Evolutionary conservation across 306 rosid species (phyloP).

Genomic region (Inga leiocalycina): DNA sequence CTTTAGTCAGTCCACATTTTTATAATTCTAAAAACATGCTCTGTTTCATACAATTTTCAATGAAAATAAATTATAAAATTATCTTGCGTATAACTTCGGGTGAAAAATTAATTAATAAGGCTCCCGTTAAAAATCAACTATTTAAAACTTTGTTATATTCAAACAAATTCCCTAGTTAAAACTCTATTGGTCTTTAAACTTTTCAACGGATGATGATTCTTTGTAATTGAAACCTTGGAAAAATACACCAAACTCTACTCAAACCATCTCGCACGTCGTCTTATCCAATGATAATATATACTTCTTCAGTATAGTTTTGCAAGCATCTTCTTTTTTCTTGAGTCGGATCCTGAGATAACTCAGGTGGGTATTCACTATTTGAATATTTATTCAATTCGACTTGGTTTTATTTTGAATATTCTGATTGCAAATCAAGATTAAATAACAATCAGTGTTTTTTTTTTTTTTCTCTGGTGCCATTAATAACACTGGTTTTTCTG

Average conservation of each 20-base stretch:
- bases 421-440: neutral
- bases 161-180: neutral
- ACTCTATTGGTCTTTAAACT: neutral
- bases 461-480: neutral
- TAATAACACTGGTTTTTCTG: slow-evolving; percentile 23
- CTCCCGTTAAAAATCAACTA: neutral
- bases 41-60: too few species aligned
- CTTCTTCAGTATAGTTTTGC: neutral
- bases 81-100: too few species aligned
- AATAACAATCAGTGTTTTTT: neutral
- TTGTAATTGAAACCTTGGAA: neutral
- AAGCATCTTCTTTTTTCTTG: neutral
- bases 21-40: too few species aligned
- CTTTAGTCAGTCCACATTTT: too few species aligned
- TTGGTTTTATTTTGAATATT: neutral
- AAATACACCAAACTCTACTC: neutral
- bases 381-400: neutral
- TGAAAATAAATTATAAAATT: too few species aligned
- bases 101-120: too few species aligned
- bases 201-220: neutral
- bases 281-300: neutral
- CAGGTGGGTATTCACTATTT: neutral
- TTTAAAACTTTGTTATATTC: neutral
- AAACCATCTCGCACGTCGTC: neutral
- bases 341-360: neutral